Conservation (phyloP, 176 grass and related monocot species). For the Carex kokanica region DNA sequence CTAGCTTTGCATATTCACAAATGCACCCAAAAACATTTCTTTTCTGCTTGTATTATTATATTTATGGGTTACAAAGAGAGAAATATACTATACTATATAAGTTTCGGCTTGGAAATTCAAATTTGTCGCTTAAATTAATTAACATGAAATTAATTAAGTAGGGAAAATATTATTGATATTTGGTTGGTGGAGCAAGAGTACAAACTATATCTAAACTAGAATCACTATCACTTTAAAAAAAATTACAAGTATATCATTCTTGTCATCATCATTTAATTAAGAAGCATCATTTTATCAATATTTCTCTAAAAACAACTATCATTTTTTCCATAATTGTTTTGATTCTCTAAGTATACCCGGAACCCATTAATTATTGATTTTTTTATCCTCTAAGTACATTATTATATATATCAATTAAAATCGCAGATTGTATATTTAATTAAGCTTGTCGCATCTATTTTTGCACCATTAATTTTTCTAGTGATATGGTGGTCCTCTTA, state of each 20-base stretch:
- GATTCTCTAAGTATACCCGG: not conserved
- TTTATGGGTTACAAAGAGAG: not conserved
- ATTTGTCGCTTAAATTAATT: not conserved
- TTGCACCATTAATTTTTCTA: not conserved
- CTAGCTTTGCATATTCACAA: not conserved
- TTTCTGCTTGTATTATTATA: not conserved
- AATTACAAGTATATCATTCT: not conserved
- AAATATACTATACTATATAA: not conserved
- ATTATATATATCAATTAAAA: not conserved
- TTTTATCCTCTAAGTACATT: not conserved
- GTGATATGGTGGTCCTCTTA: conserved; percentile 8
- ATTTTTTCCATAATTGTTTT: not conserved
- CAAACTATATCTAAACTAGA: not conserved
- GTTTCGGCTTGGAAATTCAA: not conserved
- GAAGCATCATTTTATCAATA: not conserved
- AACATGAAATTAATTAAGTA: not conserved
- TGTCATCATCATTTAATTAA: not conserved
- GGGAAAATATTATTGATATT: not conserved
- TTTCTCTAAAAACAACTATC: too few relatives aligned
- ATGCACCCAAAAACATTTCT: not conserved
- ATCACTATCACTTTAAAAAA: not conserved
- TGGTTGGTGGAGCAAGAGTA: not conserved
- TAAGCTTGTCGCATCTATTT: not conserved
- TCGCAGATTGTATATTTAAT: not conserved
- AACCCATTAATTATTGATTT: not conserved